Evolutionary conservation across 352 stramenopile genomes (phyloP), one percentile per base, ranked within the genome.

Genomic region (Phytophthora idaei): DNA sequence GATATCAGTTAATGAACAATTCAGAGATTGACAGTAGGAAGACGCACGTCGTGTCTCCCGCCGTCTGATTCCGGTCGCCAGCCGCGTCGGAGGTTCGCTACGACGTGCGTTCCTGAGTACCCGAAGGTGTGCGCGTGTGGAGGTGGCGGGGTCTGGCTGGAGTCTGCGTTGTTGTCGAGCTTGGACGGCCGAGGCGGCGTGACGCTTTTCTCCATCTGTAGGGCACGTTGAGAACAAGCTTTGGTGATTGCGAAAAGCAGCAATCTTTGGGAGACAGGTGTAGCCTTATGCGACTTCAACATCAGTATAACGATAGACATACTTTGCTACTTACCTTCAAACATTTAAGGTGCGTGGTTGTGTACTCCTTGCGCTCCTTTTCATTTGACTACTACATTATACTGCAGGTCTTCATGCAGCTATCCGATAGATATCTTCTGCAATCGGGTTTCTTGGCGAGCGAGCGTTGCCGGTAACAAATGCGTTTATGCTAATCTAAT

Each of bases 21-120:
- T 31, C 9, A 12, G 21, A 27, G 10, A 39, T 11, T 46, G 2
- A 21, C 17, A 48, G 6, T 48, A 12, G 8, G n/a, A 44, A 58
- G 3, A 57, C 71, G 31, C 50, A 78, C 66, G 44, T 78, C 49
- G 32, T 75, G 68, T 54, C 60, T 58, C 15, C 54, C 37, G 34
- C 34, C 50, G 17, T 50, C 51, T 50, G 41, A 45, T 28, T 59
- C 57, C 14, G 57, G 51, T 57, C 57, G 65, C 64, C 59, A 71
- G 50, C 25, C 46, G 25, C 45, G 51, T 56, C 27, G 34, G 12
- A 39, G 34, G 10, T 12, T 15, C 6, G 27, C 17, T 14, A 21
- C 39, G 44, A 41, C 45, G 25, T 29, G 25, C 11, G 36, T 17
- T 0, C n/a, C 41, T 65, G 48, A 34, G 34, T 44, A 42, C 29